A percentile compares a stretch with the other conserved stretches of the same genome.
These are phyloP conservation scores for Stephania yunnanensis DNA, from an alignment of 164 flowering plant genomes.

Conservation along the genomic window DNA sequence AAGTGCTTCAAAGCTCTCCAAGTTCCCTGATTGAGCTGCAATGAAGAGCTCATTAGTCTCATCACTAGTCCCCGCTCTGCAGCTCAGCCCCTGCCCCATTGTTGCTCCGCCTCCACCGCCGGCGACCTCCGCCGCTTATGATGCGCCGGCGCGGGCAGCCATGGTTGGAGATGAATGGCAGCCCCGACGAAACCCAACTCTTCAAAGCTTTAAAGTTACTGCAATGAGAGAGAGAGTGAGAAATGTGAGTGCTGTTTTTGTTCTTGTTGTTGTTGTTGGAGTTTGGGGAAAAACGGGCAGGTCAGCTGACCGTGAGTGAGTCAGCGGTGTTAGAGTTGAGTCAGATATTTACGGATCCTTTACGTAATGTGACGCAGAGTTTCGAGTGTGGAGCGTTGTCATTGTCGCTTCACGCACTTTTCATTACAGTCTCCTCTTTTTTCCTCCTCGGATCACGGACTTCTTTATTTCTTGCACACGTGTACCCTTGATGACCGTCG, in stretches of 20 bases:
- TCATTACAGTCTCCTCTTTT: background rate
- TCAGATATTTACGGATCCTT: background rate
- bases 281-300: background rate
- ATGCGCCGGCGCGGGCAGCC: background rate
- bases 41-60: conserved; percentile 37
- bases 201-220: background rate
- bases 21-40: conserved; percentile 54
- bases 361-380: background rate
- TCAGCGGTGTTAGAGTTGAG: background rate
- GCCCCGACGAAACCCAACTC: background rate
- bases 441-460: background rate
- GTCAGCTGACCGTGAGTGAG: background rate
- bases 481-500: background rate
- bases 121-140: conserved; percentile 8
- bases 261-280: background rate
- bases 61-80: conserved; percentile 34
- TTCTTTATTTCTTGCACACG: background rate
- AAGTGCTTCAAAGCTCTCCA: conserved; percentile 28
- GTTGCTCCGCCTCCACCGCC: conserved; percentile 1
- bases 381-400: background rate
- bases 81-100: conserved; percentile 92
- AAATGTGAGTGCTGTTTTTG: background rate
- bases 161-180: background rate
- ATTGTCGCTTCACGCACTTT: background rate
- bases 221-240: background rate